Conservation (phyloP, 768 basidiomycete species). For the Kwoniella dejecticola region DNA sequence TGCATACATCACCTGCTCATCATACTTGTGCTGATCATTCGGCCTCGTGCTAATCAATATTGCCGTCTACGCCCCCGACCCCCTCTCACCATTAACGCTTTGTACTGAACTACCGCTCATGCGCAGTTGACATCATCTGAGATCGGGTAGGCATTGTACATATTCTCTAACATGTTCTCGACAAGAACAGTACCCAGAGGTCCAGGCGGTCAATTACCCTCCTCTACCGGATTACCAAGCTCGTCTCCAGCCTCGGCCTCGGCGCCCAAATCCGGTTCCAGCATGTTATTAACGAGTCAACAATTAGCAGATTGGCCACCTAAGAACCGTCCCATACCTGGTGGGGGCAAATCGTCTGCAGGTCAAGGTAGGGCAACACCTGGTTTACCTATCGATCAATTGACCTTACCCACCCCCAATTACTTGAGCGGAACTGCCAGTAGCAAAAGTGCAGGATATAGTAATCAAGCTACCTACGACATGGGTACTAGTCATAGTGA, state of each 20-base stretch:
- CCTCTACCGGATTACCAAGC: constrained; percentile 9
- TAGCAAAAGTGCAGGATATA: not conserved
- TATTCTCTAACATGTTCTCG: constrained; percentile 2
- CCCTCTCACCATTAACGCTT: no score
- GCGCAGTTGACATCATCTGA: no score
- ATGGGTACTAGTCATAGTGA: no score
- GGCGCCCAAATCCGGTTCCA: not conserved
- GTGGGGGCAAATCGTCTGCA: no score
- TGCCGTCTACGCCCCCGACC: no score
- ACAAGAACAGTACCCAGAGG: not conserved
- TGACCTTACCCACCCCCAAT: constrained; percentile 3
- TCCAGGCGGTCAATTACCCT: constrained; percentile 1
- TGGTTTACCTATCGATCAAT: constrained; percentile 11
- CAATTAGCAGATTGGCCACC: not conserved
- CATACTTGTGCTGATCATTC: no score
- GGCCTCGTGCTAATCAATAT: no score
- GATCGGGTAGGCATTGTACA: no score
- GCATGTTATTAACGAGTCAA: no score
- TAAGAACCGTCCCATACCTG: not conserved
- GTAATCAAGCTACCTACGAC: not conserved
- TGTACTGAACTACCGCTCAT: no score
- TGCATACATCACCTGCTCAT: no score
- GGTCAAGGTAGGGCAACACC: not conserved
- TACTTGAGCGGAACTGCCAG: not conserved
- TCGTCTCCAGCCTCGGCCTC: not conserved